Base-by-base conservation (phyloP, 805 yeast species). In the Metschnikowia lachancei region DNA sequence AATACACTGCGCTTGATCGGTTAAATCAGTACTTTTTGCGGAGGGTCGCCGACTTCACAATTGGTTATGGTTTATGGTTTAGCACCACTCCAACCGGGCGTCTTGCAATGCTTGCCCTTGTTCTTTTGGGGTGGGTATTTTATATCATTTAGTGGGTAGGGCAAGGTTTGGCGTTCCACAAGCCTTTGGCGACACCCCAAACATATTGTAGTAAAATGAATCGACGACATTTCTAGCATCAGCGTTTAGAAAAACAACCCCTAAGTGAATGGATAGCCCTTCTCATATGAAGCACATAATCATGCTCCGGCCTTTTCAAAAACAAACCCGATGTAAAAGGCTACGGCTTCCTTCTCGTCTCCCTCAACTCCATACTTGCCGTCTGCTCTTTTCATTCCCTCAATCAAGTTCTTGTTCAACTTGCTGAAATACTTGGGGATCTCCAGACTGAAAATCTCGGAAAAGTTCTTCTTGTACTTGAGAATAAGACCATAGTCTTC, bases 331-430 rank as follows among this genome's bases (percentile, higher is more conserved):
- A 86, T 69, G 62, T 90, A 91, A 57, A 89, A 86, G n/a, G 87
- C 88, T 7, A 90, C 90, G 0, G 89, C 89, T 61, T 92, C 97
- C 46, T 87, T 78, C 61, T 92, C 96, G 37, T 82, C 89, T 1
- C 96, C 96, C 62, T 83, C 90, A 31, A 91, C 87, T 29, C 96
- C 97, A 57, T 82, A 82, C 40, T 79, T 76, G 0, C 97, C 97
- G 61, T 88, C 95, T 0, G 76, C 70, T 55, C 94, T 76, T 50
- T 80, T 78, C 60, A 94, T 79, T 5, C 87, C 85, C 42, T 85
- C 86, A 10, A 79, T 65, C 60, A 84, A 77, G 46, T 76, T 77
- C 41, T 83, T 85, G 39, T 80, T 77, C 36, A 87, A 70, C 49
- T 67, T 73, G 28, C 74, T 64, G 52, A 80, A 79, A 75, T 82